Conservation (phyloP, 768 basidiomycete genomes). For the Trametopsis cervina region DNA sequence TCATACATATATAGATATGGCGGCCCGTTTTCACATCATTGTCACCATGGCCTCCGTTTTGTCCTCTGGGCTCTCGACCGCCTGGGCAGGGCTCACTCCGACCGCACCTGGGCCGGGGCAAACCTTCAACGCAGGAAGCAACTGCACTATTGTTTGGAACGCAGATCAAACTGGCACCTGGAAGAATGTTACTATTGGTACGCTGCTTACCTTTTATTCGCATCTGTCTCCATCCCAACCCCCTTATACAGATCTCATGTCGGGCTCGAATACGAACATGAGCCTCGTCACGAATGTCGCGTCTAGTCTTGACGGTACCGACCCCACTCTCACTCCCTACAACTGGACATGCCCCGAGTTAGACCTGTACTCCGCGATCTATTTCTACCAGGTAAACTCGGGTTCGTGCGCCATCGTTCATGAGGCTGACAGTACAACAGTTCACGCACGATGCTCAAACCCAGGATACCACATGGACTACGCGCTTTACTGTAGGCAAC, state of each 20-base stretch:
- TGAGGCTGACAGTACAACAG: slow-evolving; percentile 13
- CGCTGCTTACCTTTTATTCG: not conserved
- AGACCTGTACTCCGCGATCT: slow-evolving; percentile 30
- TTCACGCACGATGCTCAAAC: slow-evolving; percentile 24
- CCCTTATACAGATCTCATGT: slow-evolving; percentile 26
- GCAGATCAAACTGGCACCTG: slow-evolving; percentile 25
- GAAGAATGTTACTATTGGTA: slow-evolving; percentile 33
- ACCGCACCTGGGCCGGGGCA: slow-evolving; percentile 34
- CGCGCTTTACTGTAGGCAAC: slow-evolving; percentile 30
- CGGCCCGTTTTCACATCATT: not conserved
- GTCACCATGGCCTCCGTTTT: not conserved
- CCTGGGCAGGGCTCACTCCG: slow-evolving; percentile 22
- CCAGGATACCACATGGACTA: slow-evolving; percentile 27
- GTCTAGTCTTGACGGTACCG: slow-evolving; percentile 26
- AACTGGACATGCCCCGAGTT: slow-evolving; percentile 33
- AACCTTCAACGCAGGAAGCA: slow-evolving; percentile 25
- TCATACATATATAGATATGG: not conserved
- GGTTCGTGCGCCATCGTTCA: not conserved
- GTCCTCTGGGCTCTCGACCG: not conserved
- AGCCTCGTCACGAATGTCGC: slow-evolving; percentile 25
- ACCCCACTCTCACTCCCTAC: slow-evolving; percentile 24
- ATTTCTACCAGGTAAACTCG: slow-evolving; percentile 32
- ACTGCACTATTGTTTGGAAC: slow-evolving; percentile 30
- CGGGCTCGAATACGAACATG: slow-evolving; percentile 32
- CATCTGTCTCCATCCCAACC: slow-evolving; percentile 4